Evolutionary conservation across 2,329 filamentous ascomycete genomes (phyloP), one percentile per base, ranked within the genome.

Genomic region (Aureobasidium sp.): DNA sequence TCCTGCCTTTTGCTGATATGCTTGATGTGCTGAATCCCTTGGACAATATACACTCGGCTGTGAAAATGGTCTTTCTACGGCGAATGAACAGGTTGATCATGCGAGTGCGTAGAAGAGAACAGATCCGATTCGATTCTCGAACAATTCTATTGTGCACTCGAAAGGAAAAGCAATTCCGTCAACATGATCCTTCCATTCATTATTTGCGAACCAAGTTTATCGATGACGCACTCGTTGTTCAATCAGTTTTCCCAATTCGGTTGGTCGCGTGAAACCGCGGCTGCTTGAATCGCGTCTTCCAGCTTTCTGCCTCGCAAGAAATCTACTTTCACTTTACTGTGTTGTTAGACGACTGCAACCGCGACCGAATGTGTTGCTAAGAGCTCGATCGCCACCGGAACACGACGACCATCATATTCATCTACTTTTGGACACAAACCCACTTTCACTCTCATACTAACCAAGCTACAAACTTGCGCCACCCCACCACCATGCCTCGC

Each of bases 301-400:
- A 48, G 54, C 32, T 58, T 48, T 48, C 42, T 57, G 53, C 53
- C 53, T 57, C 11, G 39, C 27, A 30, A 58, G 32, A n/a, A 58
- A 21, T 11, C 5, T 14, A 44, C 39, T 42, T 47, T 48, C 54
- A 58, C 42, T n/a, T 11, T 8, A 16, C 14, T 13, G 41, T 44
- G 14, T 34, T 45, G n/a, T 41, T 36, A 30, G 16, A 34, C 29
- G 5, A 44, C 16, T 9, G 2, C 5, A 10, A 14, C 9, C n/a
- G 29, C 29, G 39, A 57, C 11, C 36, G 10, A 5, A 54, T 39
- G 37, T 11, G 16, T 30, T 29, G 34, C 30, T 30, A 25, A 37
- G 13, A 5, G 13, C 8, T 21, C 21, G 21, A 21, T 21, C 21
- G 21, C 21, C 21, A 21, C 21, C 21, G 21, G 21, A 21, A 21